Conservation (phyloP, 108 stramenopile genomes). For the Cyclotella sp. region DNA sequence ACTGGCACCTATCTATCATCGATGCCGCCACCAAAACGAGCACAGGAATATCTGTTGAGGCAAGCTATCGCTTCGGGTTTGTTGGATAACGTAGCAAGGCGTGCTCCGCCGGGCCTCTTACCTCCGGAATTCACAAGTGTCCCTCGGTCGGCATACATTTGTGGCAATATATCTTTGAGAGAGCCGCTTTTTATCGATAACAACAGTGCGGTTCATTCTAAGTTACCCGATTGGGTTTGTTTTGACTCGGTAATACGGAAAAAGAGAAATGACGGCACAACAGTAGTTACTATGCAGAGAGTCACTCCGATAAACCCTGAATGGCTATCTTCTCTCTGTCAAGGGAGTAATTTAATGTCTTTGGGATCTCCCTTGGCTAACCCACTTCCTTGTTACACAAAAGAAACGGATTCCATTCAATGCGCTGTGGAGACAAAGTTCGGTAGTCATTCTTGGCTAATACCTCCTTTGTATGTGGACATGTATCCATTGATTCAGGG, state of each 20-base stretch:
- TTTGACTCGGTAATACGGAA: slow-evolving; percentile 75
- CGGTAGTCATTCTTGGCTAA: slow-evolving; percentile 76
- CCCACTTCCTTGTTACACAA: slow-evolving; percentile 74
- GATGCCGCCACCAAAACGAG: slow-evolving; percentile 83
- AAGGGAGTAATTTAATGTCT: slow-evolving; percentile 67
- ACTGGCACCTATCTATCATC: slow-evolving; percentile 66
- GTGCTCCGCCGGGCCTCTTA: slow-evolving; percentile 72
- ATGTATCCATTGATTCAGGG: slow-evolving; percentile 67
- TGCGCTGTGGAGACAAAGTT: slow-evolving; percentile 83
- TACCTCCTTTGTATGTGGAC: slow-evolving; percentile 71
- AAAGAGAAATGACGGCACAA: slow-evolving; percentile 71
- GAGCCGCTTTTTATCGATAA: slow-evolving; percentile 85
- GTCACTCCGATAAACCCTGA: slow-evolving; percentile 81
- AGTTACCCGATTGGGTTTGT: slow-evolving; percentile 83
- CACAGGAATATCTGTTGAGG: slow-evolving; percentile 66
- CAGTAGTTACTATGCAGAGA: slow-evolving; percentile 77
- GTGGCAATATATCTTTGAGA: slow-evolving; percentile 56
- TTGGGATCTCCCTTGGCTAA: slow-evolving; percentile 67
- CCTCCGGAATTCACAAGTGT: slow-evolving; percentile 65
- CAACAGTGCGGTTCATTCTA: slow-evolving; percentile 69
- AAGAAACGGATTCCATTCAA: slow-evolving; percentile 72
- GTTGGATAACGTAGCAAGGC: slow-evolving; percentile 82
- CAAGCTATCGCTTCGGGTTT: slow-evolving; percentile 81
- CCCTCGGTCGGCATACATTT: slow-evolving; percentile 79
- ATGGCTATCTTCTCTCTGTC: slow-evolving; percentile 76